Percentiles rank a stretch among this genome's conserved stretches.
phyloP scores from a whole-genome alignment of 768 basidiomycete genomes.

The Rickenella mellea region DNA sequence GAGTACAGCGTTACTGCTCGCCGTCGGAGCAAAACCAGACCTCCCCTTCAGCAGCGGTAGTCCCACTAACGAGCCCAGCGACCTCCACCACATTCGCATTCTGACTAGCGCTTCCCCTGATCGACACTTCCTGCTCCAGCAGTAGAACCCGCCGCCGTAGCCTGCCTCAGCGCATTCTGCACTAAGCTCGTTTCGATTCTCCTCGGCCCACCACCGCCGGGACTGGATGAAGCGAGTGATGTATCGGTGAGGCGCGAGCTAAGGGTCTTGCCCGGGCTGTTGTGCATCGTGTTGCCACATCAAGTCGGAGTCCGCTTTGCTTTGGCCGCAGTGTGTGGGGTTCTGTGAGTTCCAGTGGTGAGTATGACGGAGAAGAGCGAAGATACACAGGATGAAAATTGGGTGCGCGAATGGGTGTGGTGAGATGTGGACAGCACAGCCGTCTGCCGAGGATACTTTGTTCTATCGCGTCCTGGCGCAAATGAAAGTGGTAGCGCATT shows the following conservation, averaged over 20 bases:
- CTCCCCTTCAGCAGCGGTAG: slow-evolving; percentile 74
- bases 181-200: slow-evolving; percentile 33
- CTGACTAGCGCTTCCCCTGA: slow-evolving; percentile 58
- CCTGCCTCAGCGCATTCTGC: slow-evolving; percentile 58
- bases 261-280: slow-evolving; percentile 34
- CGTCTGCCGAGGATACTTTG: slow-evolving; percentile 19
- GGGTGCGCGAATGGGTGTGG: background rate
- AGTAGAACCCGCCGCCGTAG: slow-evolving; percentile 24
- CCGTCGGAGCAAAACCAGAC: no score
- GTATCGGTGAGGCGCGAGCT: slow-evolving; percentile 43
- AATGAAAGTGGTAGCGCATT: no score
- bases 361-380: no score
- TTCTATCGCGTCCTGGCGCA: no score
- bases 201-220: no score
- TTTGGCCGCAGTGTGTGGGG: slow-evolving; percentile 38
- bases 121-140: slow-evolving; percentile 15
- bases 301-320: slow-evolving; percentile 57
- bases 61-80: slow-evolving; percentile 61
- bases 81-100: slow-evolving; percentile 67
- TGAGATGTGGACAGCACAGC: no score
- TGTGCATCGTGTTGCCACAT: slow-evolving; percentile 71
- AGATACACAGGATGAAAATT: background rate
- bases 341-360: no score
- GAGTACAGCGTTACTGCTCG: no score
- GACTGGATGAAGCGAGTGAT: slow-evolving; percentile 22